phyloP scores from a whole-genome alignment of 305 asterid species.

The Ruellia speciosa region DNA sequence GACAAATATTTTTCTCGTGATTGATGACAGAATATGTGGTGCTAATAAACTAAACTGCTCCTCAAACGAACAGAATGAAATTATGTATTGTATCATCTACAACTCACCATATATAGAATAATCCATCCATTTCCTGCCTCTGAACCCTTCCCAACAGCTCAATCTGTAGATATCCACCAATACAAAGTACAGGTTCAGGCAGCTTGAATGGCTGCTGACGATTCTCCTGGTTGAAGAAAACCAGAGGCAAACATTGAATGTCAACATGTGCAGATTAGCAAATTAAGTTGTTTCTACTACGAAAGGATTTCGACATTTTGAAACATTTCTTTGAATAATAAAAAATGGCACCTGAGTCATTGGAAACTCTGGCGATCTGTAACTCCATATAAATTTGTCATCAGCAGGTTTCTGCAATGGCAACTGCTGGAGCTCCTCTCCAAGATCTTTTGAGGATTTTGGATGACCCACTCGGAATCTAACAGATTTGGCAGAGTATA shows the following conservation, averaged over 20 bases:
- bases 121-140: slow-evolving; percentile 57
- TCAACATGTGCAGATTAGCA: no score
- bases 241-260: background rate
- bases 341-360: slow-evolving; percentile 51
- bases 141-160: slow-evolving; percentile 70
- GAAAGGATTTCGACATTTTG: background rate
- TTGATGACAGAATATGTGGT: no score
- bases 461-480: slow-evolving; percentile 68
- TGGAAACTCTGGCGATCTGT: slow-evolving; percentile 57
- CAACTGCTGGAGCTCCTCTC: slow-evolving; percentile 25
- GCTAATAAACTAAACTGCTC: no score
- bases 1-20: no score
- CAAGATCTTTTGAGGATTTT: slow-evolving; percentile 31
- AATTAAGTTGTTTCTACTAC: background rate
- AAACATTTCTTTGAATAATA: background rate
- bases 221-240: slow-evolving; percentile 45
- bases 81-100: background rate
- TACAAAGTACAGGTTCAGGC: slow-evolving; percentile 63
- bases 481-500: slow-evolving; percentile 67
- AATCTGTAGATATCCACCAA: slow-evolving; percentile 69
- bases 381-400: slow-evolving; percentile 78
- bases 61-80: background rate
- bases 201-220: slow-evolving; percentile 61
- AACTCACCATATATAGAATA: slow-evolving; percentile 70
- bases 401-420: slow-evolving; percentile 50